Conservation (phyloP, 2,329 filamentous ascomycete genomes). For the Nothopassalora personata region DNA sequence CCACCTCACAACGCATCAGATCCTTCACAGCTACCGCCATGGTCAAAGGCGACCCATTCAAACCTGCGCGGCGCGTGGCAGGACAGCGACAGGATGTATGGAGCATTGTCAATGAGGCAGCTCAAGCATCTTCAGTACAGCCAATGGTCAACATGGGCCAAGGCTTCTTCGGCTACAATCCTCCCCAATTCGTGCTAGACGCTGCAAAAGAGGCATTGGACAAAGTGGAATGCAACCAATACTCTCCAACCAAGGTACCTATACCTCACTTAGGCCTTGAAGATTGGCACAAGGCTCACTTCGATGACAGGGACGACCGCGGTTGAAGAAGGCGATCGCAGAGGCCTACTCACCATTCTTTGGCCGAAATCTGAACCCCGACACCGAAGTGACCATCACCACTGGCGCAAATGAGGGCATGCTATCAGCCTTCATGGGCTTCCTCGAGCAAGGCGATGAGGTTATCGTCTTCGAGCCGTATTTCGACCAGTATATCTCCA, state of each 20-base stretch:
- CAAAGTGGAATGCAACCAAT: constrained; percentile 95
- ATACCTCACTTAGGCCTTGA: not conserved
- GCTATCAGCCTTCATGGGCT: constrained; percentile 96
- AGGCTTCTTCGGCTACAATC: constrained; percentile 88
- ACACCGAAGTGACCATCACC: constrained; percentile 91
- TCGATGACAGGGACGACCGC: constrained; percentile 62
- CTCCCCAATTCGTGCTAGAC: constrained; percentile 81
- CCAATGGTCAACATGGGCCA: constrained; percentile 67
- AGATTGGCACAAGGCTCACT: constrained; percentile 12
- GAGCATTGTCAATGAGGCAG: constrained; percentile 64
- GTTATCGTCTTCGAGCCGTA: constrained; percentile 98
- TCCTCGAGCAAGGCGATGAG: constrained; percentile 89
- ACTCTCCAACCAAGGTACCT: constrained; percentile 77
- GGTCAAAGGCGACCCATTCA: constrained; percentile 37
- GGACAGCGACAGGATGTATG: constrained; percentile 55
- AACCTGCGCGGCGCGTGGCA: constrained; percentile 51
- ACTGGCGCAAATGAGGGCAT: constrained; percentile 90
- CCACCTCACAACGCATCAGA: constrained; percentile 5
- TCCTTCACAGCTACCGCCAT: constrained; percentile 23
- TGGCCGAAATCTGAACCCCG: constrained; percentile 73
- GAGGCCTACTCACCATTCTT: constrained; percentile 89
- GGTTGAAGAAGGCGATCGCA: constrained; percentile 87
- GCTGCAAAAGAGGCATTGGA: constrained; percentile 87
- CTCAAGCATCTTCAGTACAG: constrained; percentile 57
- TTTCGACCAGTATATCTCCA: constrained; percentile 98